These are phyloP conservation scores for Candida nonsorbophila DNA, from an alignment of 805 yeast species.

Conservation along the genomic window DNA sequence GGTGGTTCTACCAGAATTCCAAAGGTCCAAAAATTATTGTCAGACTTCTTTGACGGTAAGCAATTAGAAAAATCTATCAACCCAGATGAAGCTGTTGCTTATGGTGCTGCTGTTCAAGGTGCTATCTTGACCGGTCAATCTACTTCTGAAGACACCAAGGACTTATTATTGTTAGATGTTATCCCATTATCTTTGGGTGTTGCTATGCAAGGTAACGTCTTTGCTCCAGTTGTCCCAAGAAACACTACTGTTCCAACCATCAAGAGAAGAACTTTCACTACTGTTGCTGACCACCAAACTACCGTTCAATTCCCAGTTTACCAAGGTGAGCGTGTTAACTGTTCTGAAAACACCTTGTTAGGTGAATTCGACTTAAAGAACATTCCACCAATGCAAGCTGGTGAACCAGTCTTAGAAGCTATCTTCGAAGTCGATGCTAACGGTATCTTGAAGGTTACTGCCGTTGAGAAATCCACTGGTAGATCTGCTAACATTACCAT, in stretches of 20 bases:
- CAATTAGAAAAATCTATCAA: conserved; percentile 45
- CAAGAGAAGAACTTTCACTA: conserved; percentile 48
- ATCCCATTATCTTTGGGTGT: conserved; percentile 48
- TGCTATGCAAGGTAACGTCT: conserved; percentile 48
- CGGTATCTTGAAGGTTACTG: conserved; percentile 48
- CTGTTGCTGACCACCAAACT: conserved; percentile 47
- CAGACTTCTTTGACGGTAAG: conserved; percentile 47
- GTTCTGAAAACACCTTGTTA: conserved; percentile 45
- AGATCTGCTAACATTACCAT: conserved; percentile 47
- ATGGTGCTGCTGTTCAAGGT: conserved; percentile 50
- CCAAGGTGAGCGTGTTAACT: conserved; percentile 50
- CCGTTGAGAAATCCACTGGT: conserved; percentile 45
- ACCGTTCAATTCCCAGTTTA: conserved; percentile 48
- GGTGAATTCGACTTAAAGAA: conserved; percentile 48
- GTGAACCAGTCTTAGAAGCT: conserved; percentile 47
- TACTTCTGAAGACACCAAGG: conserved; percentile 45
- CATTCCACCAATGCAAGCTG: conserved; percentile 48
- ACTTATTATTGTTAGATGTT: conserved; percentile 46
- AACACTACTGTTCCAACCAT: conserved; percentile 48
- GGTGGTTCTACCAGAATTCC: conserved; percentile 52
- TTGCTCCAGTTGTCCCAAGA: conserved; percentile 48
- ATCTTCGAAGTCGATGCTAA: conserved; percentile 48
- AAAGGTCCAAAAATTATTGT: conserved; percentile 45
- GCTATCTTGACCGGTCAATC: conserved; percentile 48
- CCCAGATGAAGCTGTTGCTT: conserved; percentile 50